These are phyloP conservation scores for Phlyctochytrium arcticum DNA, from an alignment of 192 early-diverging fungal species.

Conservation along the genomic window DNA sequence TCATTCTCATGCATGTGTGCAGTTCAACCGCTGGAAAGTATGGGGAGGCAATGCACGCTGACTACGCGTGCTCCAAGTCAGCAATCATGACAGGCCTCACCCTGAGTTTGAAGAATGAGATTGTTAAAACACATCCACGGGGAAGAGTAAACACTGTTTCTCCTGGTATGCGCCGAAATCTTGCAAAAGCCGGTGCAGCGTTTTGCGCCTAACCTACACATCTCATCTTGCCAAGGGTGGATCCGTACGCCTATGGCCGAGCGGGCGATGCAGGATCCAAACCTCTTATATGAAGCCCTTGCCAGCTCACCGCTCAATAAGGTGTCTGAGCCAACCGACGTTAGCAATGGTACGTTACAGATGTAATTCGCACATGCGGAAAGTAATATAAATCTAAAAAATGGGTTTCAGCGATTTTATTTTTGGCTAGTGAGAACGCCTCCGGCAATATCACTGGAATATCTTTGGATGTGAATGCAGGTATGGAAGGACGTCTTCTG, in stretches of 20 bases:
- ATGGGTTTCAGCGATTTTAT: constrained; percentile 45
- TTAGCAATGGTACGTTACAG: constrained; percentile 25
- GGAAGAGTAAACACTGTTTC: constrained; percentile 51
- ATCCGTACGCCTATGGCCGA: constrained; percentile 61
- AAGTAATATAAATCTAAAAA: too few relatives aligned
- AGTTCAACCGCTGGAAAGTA: constrained; percentile 56
- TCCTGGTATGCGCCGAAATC: constrained; percentile 14
- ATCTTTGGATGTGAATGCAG: constrained; percentile 52
- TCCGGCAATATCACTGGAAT: constrained; percentile 57
- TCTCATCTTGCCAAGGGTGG: constrained; percentile 40
- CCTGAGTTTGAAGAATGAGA: constrained; percentile 51
- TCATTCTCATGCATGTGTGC: constrained; percentile 30
- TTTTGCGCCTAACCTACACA: too few relatives aligned
- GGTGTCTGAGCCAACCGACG: constrained; percentile 51
- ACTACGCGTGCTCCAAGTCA: constrained; percentile 45
- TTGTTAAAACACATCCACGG: constrained; percentile 48
- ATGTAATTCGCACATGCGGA: too few relatives aligned
- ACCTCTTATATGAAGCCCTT: constrained; percentile 47
- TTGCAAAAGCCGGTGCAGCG: not conserved
- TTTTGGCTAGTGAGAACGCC: constrained; percentile 38
- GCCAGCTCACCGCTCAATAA: constrained; percentile 55
- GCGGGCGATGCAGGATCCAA: constrained; percentile 38
- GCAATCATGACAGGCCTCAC: constrained; percentile 50
- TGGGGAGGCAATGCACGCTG: constrained; percentile 54
- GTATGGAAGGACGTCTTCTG: constrained; percentile 53